Evolutionary conservation across 108 stramenopile species (phyloP), one percentile per base, ranked within the genome.

Genomic region (Nitzschia palea): DNA sequence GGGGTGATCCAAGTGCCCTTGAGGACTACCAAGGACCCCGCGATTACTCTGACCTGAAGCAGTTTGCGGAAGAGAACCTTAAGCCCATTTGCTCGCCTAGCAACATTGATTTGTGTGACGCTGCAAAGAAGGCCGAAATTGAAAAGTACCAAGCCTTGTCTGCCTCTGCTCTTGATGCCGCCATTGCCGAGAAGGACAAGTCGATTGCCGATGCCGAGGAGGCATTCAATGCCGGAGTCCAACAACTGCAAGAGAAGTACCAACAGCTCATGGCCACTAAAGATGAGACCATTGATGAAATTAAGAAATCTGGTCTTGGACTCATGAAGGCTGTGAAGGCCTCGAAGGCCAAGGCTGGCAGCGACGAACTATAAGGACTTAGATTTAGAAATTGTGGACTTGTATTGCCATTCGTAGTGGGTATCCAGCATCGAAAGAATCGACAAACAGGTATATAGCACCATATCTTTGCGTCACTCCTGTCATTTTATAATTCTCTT

Each of bases 1-100:
- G 76, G 54, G 91, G 91, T 20, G 83, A 92, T 68, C 84, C 90
- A 0, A 30, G 65, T 1, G 70, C 70, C 43, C 71, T 89, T 9
- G 74, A 90, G 69, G 87, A 91, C 35, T 98, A 98, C 76, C 47
- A 98, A 59, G 95, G 95, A 17, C 89, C 76, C 40, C 85, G 96
- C 15, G 77, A 74, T 62, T 88, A 75, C 34, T 80, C 72, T 29
- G 73, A 71, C 18, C 65, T 98, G 51, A 77, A 80, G 70, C 65
- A 67, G 43, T 98, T 91, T 60, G 91, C 85, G 20, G 62, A 80
- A 17, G 86, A 89, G 18, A 83, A 83, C 52, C 75, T 98, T 35
- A 55, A 80, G 68, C 70, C 91, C 83, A 78, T 79, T 42, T 81
- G 80, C 62, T 70, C 68, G 32, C 76, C 86, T 25, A 68, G 76